Evolutionary conservation across 176 grass and related monocot species (phyloP).

Genomic region (Guadua angustifolia): DNA sequence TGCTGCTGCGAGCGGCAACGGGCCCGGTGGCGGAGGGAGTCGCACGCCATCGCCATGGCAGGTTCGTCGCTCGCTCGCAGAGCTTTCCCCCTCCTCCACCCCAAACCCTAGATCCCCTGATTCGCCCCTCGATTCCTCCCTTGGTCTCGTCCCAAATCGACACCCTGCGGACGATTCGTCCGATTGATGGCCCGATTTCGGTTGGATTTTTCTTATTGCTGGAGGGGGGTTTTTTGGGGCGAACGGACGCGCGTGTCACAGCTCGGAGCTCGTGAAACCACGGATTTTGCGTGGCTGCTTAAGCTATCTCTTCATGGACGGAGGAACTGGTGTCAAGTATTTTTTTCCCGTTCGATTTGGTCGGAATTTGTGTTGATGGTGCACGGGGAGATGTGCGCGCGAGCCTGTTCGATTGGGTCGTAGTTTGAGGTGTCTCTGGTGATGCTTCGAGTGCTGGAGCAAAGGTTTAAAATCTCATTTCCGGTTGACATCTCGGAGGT

Average conservation of each 20-base stretch:
- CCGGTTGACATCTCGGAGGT: too few relatives aligned
- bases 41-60: constrained; percentile 49
- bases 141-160: background rate
- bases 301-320: background rate
- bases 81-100: background rate
- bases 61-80: constrained; percentile 24
- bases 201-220: too few relatives aligned
- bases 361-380: background rate
- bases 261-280: background rate
- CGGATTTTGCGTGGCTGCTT: background rate
- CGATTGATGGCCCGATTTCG: background rate
- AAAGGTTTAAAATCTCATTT: too few relatives aligned
- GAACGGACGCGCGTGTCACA: too few relatives aligned
- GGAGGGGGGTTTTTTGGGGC: too few relatives aligned
- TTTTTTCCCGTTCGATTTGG: background rate
- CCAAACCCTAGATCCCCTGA: constrained; percentile 33
- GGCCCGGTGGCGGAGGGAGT: background rate
- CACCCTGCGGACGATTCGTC: background rate
- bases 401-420: background rate
- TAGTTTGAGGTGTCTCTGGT: background rate
- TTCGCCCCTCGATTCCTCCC: too few relatives aligned
- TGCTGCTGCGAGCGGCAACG: too few relatives aligned
- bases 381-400: too few relatives aligned
- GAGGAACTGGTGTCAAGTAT: background rate
- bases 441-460: background rate